phyloP scores from a whole-genome alignment of 2,329 filamentous ascomycete genomes.

The Phaeomoniella chlamydospora region DNA sequence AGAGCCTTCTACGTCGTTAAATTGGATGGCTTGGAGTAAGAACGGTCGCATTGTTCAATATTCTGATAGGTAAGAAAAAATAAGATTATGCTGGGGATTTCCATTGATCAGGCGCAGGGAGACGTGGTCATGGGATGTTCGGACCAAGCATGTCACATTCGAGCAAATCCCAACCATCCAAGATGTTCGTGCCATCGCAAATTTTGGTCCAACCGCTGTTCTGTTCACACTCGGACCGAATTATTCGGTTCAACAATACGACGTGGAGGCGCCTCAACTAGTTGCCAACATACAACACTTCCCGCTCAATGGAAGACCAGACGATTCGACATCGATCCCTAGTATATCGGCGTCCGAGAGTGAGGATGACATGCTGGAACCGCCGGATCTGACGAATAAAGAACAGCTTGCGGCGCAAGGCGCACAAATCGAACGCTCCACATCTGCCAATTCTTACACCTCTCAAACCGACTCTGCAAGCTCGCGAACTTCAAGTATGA shows the following conservation, averaged over 20 bases:
- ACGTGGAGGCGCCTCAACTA: slow-evolving; percentile 72
- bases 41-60: slow-evolving; percentile 92
- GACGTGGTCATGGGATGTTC: slow-evolving; percentile 90
- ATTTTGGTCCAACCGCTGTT: slow-evolving; percentile 79
- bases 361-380: slow-evolving; percentile 60
- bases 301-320: slow-evolving; percentile 35
- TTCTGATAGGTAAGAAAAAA: slow-evolving; percentile 70
- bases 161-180: slow-evolving; percentile 78
- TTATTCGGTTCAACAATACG: slow-evolving; percentile 87
- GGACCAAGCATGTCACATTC: slow-evolving; percentile 91
- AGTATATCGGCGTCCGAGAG: slow-evolving; percentile 41
- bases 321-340: slow-evolving; percentile 46
- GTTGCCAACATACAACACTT: slow-evolving; percentile 80
- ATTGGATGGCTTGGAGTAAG: slow-evolving; percentile 98
- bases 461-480: slow-evolving; percentile 48
- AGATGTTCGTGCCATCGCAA: slow-evolving; percentile 65
- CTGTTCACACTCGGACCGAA: slow-evolving; percentile 83
- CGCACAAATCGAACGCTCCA: slow-evolving; percentile 46
- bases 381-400: slow-evolving; percentile 59
- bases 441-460: slow-evolving; percentile 51
- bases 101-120: too few relatives aligned
- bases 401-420: slow-evolving; percentile 52
- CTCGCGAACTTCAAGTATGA: slow-evolving; percentile 38
- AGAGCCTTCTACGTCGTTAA: slow-evolving; percentile 57
- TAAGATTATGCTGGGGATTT: slow-evolving; percentile 12